Evolutionary conservation across 163 green algal species (phyloP).

Genomic region (Smithsoniella earleae): DNA sequence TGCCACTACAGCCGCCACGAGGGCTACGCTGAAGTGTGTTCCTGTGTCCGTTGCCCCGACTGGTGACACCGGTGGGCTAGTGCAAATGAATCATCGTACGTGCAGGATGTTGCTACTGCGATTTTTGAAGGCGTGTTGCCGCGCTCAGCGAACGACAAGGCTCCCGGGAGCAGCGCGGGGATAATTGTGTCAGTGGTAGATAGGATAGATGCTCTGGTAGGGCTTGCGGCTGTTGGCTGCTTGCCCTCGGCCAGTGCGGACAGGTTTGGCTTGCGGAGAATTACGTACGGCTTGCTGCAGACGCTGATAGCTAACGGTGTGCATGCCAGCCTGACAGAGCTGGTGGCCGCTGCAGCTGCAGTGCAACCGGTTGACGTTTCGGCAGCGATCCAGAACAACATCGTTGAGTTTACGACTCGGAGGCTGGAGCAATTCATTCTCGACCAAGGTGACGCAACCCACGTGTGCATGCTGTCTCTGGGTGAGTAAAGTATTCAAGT

Average conservation of each 20-base stretch:
- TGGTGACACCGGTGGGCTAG: slow-evolving; percentile 35
- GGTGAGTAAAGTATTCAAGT: no score
- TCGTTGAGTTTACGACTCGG: slow-evolving; percentile 61
- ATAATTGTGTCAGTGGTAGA: slow-evolving; percentile 79
- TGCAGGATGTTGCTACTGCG: slow-evolving; percentile 58
- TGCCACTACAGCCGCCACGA: slow-evolving; percentile 56
- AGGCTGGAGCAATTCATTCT: slow-evolving; percentile 85
- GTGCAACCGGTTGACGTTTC: slow-evolving; percentile 57
- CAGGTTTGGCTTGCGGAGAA: slow-evolving; percentile 80
- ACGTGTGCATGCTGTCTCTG: no score
- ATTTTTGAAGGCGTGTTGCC: slow-evolving; percentile 88
- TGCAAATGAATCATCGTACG: slow-evolving; percentile 4
- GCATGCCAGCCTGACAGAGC: slow-evolving; percentile 45
- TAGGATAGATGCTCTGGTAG: slow-evolving; percentile 86
- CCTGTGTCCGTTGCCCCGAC: neutral
- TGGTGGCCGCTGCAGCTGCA: slow-evolving; percentile 44
- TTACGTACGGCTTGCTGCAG: slow-evolving; percentile 83
- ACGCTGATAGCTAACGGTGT: slow-evolving; percentile 57
- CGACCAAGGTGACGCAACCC: slow-evolving; percentile 59
- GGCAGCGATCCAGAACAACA: slow-evolving; percentile 38
- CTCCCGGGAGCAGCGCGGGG: slow-evolving; percentile 56
- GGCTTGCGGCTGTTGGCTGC: slow-evolving; percentile 80
- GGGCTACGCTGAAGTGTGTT: slow-evolving; percentile 31
- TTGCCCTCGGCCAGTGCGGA: slow-evolving; percentile 77
- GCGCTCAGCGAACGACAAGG: slow-evolving; percentile 66